A percentile compares a stretch with the other conserved stretches of the same genome.
Conservation (phyloP, 1,284 basidiomycete genomes). For the Cryptococcus sp. region DNA sequence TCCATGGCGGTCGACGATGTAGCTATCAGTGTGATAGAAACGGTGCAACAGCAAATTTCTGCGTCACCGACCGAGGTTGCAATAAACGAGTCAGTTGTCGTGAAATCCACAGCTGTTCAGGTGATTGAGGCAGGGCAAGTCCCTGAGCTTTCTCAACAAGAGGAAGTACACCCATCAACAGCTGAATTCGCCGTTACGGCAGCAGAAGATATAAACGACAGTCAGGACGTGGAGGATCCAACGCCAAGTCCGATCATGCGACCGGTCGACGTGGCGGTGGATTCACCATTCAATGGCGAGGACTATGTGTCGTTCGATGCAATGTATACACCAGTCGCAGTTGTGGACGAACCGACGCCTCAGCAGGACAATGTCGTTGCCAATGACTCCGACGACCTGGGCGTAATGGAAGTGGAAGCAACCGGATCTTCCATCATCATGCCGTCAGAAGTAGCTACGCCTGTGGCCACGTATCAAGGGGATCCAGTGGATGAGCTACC, state of each 20-base stretch:
- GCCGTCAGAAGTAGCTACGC: too few species aligned
- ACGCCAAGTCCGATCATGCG: constrained; percentile 10
- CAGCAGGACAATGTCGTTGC: background rate
- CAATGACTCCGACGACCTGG: background rate
- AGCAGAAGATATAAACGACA: background rate
- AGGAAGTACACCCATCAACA: background rate
- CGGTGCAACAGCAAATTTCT: too few species aligned
- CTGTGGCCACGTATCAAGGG: too few species aligned
- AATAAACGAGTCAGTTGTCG: background rate
- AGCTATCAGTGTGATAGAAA: too few species aligned
- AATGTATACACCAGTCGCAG: background rate
- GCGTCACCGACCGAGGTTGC: background rate
- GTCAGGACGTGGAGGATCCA: constrained; percentile 6
- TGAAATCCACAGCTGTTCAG: background rate
- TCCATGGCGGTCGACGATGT: too few species aligned
- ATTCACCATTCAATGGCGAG: constrained; percentile 6
- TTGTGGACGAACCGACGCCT: too few species aligned
- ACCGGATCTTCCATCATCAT: too few species aligned
- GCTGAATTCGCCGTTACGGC: background rate
- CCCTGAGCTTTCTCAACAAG: background rate
- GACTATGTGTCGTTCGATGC: constrained; percentile 12
- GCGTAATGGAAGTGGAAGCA: too few species aligned
- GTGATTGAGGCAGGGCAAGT: background rate
- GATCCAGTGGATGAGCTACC: constrained; percentile 2
- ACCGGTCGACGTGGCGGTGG: background rate